phyloP scores from a whole-genome alignment of 2,329 filamentous ascomycete species.

The Dendryphion nanum region DNA sequence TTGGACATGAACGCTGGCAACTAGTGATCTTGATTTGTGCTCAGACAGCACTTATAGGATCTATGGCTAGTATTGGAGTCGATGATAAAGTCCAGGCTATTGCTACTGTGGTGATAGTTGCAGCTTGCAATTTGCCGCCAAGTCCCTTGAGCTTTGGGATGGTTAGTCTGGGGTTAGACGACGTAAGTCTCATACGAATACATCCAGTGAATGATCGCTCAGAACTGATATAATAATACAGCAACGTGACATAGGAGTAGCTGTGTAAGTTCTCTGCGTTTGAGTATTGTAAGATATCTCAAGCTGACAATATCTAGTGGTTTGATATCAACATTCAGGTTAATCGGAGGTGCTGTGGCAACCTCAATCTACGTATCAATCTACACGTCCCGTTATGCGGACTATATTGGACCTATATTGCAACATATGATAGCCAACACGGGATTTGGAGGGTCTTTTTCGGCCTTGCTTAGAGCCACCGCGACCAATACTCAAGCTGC shows the following conservation, averaged over 20 bases:
- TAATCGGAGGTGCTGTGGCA: constrained; percentile 39
- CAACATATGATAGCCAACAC: constrained; percentile 3
- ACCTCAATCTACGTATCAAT: constrained; percentile 42
- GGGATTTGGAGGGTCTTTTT: constrained; percentile 7
- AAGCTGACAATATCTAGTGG: too few species aligned
- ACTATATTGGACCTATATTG: constrained; percentile 6
- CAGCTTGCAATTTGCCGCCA: constrained; percentile 31
- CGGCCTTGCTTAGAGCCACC: constrained; percentile 26
- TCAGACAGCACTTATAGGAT: constrained; percentile 39
- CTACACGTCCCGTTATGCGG: constrained; percentile 27
- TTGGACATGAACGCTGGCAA: constrained; percentile 40
- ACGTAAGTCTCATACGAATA: too few species aligned
- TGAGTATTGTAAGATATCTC: too few species aligned
- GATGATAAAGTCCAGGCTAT: constrained; percentile 37
- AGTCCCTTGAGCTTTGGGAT: constrained; percentile 36
- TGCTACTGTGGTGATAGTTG: constrained; percentile 30
- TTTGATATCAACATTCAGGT: constrained; percentile 38
- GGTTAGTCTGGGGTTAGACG: constrained; percentile 35
- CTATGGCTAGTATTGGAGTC: constrained; percentile 33
- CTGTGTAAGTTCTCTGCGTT: too few species aligned
- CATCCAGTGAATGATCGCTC: too few species aligned
- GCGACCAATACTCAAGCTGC: constrained; percentile 32
- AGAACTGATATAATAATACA: too few species aligned
- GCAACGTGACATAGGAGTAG: constrained; percentile 38
- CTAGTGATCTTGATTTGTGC: constrained; percentile 31